phyloP scores from a whole-genome alignment of 306 rosid species.

The Prunus fruticosa region DNA sequence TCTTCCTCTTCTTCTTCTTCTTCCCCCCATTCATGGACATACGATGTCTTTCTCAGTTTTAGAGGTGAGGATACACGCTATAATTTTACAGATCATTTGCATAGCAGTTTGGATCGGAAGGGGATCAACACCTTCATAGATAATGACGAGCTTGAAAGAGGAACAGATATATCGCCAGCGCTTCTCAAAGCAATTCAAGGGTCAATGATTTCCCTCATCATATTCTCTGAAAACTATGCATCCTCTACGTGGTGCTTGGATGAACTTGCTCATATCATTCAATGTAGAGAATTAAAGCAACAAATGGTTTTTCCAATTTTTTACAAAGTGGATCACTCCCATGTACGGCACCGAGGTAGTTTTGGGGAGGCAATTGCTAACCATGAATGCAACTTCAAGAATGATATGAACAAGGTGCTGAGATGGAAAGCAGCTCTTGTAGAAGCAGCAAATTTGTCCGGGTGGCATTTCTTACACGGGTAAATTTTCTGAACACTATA shows the following conservation, averaged over 20 bases:
- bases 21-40: not conserved
- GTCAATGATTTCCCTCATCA: not conserved
- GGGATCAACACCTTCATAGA: not conserved
- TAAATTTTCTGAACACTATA: no score
- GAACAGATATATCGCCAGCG: not conserved
- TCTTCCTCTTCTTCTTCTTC: not conserved
- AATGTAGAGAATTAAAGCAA: not conserved
- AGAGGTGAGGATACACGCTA: not conserved
- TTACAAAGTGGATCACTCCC: slow-evolving; percentile 4
- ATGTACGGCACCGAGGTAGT: not conserved
- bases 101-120: not conserved
- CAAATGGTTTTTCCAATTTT: slow-evolving; percentile 1
- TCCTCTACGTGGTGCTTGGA: not conserved
- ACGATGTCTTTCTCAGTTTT: not conserved
- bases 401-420: not conserved
- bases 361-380: slow-evolving; percentile 7
- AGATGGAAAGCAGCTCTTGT: not conserved
- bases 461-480: not conserved
- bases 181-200: not conserved
- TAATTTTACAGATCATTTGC: not conserved
- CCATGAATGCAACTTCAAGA: not conserved
- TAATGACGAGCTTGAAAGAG: not conserved
- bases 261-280: not conserved
- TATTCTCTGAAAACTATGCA: not conserved
- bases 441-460: not conserved